A percentile compares a stretch with the other conserved stretches of the same genome.
Conservation (phyloP, 2,329 filamentous ascomycete genomes). For the Pseudocercospora eumusae region DNA sequence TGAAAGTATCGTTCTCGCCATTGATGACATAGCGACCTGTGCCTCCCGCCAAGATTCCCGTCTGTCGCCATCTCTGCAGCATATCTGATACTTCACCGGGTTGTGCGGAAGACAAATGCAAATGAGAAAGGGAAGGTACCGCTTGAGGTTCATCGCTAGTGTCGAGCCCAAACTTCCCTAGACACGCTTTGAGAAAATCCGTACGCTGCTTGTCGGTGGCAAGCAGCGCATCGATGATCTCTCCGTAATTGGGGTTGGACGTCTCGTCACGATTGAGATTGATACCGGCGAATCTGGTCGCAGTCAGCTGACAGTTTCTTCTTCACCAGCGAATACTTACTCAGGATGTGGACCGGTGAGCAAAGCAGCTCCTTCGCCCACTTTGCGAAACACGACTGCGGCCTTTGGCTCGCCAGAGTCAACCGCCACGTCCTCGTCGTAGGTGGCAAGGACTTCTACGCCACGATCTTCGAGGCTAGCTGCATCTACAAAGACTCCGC, state of each 20-base stretch:
- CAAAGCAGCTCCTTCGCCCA: slow-evolving; percentile 77
- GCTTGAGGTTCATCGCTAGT: slow-evolving; percentile 68
- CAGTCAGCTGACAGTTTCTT: slow-evolving; percentile 16
- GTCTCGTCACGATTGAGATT: slow-evolving; percentile 69
- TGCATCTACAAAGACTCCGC: slow-evolving; percentile 86
- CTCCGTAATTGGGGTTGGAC: slow-evolving; percentile 66
- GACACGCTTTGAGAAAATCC: slow-evolving; percentile 75
- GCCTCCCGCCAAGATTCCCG: slow-evolving; percentile 57
- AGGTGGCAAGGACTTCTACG: slow-evolving; percentile 80
- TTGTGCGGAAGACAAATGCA: slow-evolving; percentile 76
- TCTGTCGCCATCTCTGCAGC: slow-evolving; percentile 65
- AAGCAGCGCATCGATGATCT: slow-evolving; percentile 67
- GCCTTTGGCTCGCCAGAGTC: slow-evolving; percentile 72
- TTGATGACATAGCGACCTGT: slow-evolving; percentile 70
- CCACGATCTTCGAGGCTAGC: slow-evolving; percentile 61
- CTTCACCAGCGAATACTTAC: slow-evolving; percentile 53
- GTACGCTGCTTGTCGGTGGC: slow-evolving; percentile 69
- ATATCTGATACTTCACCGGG: slow-evolving; percentile 67
- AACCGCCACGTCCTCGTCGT: slow-evolving; percentile 71
- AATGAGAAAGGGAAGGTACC: slow-evolving; percentile 75
- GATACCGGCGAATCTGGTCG: slow-evolving; percentile 71
- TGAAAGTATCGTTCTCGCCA: slow-evolving; percentile 79
- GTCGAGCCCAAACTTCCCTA: slow-evolving; percentile 78
- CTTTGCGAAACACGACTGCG: slow-evolving; percentile 78
- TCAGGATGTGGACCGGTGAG: slow-evolving; percentile 91